Conservation (phyloP, 164 flowering plant species). For the Magnolia kwangsiensis region DNA sequence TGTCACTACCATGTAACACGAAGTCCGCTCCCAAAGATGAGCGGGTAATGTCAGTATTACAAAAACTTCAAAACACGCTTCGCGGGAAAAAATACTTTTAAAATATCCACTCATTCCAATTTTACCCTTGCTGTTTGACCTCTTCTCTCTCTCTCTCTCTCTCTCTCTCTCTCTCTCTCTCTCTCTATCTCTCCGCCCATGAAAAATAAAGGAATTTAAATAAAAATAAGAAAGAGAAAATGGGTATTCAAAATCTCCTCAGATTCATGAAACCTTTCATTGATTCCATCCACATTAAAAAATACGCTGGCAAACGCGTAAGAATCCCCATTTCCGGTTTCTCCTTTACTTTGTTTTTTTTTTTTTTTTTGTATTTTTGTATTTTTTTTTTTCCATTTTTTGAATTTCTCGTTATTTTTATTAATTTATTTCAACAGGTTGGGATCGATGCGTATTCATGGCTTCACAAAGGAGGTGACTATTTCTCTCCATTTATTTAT, state of each 20-base stretch:
- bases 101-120: too few species aligned
- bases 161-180: neutral
- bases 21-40: too few species aligned
- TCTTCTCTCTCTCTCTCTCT: neutral
- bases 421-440: conserved; percentile 38
- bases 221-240: conserved; percentile 18
- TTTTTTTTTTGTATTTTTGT: neutral
- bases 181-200: neutral
- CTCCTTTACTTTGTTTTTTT: neutral
- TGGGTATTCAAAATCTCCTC: conserved; percentile 85
- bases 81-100: too few species aligned
- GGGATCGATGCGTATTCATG: conserved; percentile 92
- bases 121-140: neutral
- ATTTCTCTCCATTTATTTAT: too few species aligned
- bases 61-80: too few species aligned
- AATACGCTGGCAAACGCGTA: conserved; percentile 75
- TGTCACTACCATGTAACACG: too few species aligned
- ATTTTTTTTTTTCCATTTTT: neutral
- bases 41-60: too few species aligned
- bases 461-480: conserved; percentile 90
- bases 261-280: conserved; percentile 76
- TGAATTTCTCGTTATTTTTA: neutral
- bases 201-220: neutral
- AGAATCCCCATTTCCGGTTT: neutral
- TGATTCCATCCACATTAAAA: conserved; percentile 59